A percentile compares a stretch with the other conserved stretches of the same genome.
phyloP scores from a whole-genome alignment of 2,329 filamentous ascomycete species.

The Arachnomyces sp. region DNA sequence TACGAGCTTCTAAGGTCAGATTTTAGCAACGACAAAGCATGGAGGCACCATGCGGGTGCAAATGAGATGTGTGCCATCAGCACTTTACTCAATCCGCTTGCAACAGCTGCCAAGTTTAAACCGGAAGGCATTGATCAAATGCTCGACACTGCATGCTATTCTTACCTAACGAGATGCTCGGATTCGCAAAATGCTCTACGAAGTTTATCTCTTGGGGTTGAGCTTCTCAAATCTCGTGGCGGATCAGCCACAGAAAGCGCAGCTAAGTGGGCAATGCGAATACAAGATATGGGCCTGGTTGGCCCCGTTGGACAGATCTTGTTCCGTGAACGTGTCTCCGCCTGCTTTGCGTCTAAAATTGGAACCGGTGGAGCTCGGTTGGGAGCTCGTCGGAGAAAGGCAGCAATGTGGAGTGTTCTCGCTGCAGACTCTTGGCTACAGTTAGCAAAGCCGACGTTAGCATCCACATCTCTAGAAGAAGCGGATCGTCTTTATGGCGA shows the following conservation, averaged over 20 bases:
- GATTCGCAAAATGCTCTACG: constrained; percentile 74
- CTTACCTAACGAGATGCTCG: constrained; percentile 78
- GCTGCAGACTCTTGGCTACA: constrained; percentile 77
- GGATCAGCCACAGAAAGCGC: constrained; percentile 78
- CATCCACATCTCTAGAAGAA: constrained; percentile 67
- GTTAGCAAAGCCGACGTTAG: constrained; percentile 68
- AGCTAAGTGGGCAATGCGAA: constrained; percentile 71
- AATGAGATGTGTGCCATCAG: constrained; percentile 93
- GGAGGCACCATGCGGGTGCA: constrained; percentile 86
- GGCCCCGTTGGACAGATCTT: constrained; percentile 72
- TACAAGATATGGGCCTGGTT: constrained; percentile 70
- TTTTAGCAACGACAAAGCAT: constrained; percentile 92
- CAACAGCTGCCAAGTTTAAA: constrained; percentile 65
- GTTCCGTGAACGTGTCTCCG: constrained; percentile 75
- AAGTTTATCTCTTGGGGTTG: constrained; percentile 66
- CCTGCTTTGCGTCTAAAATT: constrained; percentile 70
- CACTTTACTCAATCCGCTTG: constrained; percentile 67
- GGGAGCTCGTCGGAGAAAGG: constrained; percentile 71
- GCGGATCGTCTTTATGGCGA: constrained; percentile 51
- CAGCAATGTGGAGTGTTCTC: constrained; percentile 79
- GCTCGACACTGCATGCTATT: constrained; percentile 86
- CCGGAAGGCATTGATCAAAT: constrained; percentile 76
- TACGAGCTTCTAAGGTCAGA: constrained; percentile 86
- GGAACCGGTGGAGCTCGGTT: constrained; percentile 59
- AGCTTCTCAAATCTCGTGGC: constrained; percentile 74